Base-by-base conservation (phyloP, 2,329 filamentous ascomycete genomes). In the Didymella lethalis region DNA sequence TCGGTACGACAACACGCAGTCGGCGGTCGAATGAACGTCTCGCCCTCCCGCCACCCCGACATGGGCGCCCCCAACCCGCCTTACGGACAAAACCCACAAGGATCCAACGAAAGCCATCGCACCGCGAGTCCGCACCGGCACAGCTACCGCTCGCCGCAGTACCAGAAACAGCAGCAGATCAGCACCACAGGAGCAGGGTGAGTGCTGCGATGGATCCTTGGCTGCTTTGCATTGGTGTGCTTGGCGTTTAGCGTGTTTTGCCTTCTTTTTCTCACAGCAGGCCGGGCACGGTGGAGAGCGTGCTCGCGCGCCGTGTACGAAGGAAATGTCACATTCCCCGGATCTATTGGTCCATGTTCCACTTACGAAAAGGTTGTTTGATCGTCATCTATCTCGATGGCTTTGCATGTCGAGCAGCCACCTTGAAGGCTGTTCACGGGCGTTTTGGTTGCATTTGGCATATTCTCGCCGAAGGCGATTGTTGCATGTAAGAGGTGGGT, bases 1-100 rank as follows among this genome's bases (percentile, higher is more conserved):
- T 93, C 90, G 48, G 92, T 94, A 40, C 87, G 93, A 48, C 90
- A 93, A 57, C 87, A 96, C 7, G 78, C 77, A 7, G 58, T 52
- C 4, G 46, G 65, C 20, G 55, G 68, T 16, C 70, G 60, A 32
- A 69, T 73, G 48, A 70, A 69, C 41, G 70, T 68, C 4, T 50
- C 49, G 18, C 70, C 75, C 4, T 68, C 66, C 8, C 73, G 74
- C 45, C 65, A 63, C 40, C 65, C 67, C 41, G 73, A 77, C 40
- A 64, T 76, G 23, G 67, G 65, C 40, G 65, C 71, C 10, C 75
- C 76, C 5, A 76, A 75, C 46, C 61, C 71, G 34, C 68, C 74
- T 0, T 78, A 73, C 54, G 70, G 69, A 25, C 69, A 74, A 16
- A 68, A 69, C 14, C 61, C 73, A n/a, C 70, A 75, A 41, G 73